Evolutionary conservation across 352 stramenopile genomes (phyloP), one percentile per base, ranked within the genome.

Genomic region (Phytophthora hibernalis): DNA sequence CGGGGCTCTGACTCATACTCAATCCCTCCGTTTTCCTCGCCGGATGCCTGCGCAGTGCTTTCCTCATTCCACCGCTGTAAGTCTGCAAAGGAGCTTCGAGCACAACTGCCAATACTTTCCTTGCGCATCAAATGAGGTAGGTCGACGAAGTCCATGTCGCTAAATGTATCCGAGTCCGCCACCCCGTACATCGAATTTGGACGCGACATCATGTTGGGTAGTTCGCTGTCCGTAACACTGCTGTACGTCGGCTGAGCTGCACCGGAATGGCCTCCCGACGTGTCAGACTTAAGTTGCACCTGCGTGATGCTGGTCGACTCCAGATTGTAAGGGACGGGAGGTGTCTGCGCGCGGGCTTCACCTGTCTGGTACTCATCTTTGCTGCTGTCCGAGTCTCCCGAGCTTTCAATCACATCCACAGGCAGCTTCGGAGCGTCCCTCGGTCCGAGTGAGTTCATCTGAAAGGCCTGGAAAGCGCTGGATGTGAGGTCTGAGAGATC

Each of bases 51-150:
- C 16, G 53, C 38, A 35, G 18, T 60, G 35, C 28, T 38, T 18
- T 66, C 60, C 53, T 74, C 57, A 8, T 69, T 52, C 75, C 75
- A 86, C 20, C 61, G 75, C 26, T 81, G 70, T 12, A 82, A 49
- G 47, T 86, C 67, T 4, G 78, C 70, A 61, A 84, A 80, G 13
- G 75, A 83, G 37, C 51, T 82, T 44, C 61, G 56, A 18, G 49
- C 42, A 5, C 52, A 54, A 22, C 44, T 72, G 18, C 74, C 71
- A 4, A 60, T 57, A 6, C 42, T 48, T 48, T 90, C 79, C 10
- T 87, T 89, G 43, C 77, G 79, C 80, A 93, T 89, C 42, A 93
- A 61, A 28, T 93, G 84, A 15, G 84, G 84, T 11, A 93, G 70
- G 38, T 90, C 82, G 10, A 80, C 79, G 49, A 93, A 65, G 40